Conservation (phyloP, 768 basidiomycete genomes). For the Tulasnella sp. region DNA sequence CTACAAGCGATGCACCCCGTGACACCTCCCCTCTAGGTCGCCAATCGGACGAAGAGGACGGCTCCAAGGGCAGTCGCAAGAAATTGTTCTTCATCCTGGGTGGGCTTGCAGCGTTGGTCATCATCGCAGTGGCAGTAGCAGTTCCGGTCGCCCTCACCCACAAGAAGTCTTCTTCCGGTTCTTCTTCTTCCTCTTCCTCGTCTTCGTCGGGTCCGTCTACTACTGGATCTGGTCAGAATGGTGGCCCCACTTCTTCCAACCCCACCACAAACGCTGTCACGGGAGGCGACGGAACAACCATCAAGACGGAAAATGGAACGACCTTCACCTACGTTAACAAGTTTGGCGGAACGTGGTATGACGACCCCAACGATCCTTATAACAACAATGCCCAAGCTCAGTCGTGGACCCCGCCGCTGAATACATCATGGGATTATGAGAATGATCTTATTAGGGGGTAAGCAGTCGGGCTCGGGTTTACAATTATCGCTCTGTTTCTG, state of each 20-base stretch:
- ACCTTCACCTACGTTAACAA: constrained; percentile 74
- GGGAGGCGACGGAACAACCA: constrained; percentile 67
- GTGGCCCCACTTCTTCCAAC: constrained; percentile 18
- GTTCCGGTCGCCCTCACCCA: constrained; percentile 63
- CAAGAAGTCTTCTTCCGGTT: constrained; percentile 31
- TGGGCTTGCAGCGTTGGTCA: constrained; percentile 1
- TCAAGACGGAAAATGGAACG: constrained; percentile 74
- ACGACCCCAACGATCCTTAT: constrained; percentile 74
- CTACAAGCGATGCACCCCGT: not conserved
- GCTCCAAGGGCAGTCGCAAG: not conserved
- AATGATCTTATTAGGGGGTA: constrained; percentile 66
- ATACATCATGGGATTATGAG: constrained; percentile 74
- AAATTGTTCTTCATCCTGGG: not conserved
- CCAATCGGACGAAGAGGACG: not conserved
- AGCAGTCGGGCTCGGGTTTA: constrained; percentile 26
- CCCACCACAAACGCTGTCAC: constrained; percentile 29
- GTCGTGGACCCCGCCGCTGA: constrained; percentile 74
- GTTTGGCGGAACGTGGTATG: constrained; percentile 86
- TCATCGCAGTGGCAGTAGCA: constrained; percentile 52
- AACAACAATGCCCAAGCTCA: constrained; percentile 75
- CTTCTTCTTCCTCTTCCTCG: constrained; percentile 18
- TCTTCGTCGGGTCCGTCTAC: constrained; percentile 14
- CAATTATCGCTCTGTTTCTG: not conserved
- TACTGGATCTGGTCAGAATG: constrained; percentile 23
- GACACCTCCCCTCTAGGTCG: not conserved